Evolutionary conservation across 2,329 filamentous ascomycete genomes (phyloP).

Genomic region (Diaporthe nobilis): DNA sequence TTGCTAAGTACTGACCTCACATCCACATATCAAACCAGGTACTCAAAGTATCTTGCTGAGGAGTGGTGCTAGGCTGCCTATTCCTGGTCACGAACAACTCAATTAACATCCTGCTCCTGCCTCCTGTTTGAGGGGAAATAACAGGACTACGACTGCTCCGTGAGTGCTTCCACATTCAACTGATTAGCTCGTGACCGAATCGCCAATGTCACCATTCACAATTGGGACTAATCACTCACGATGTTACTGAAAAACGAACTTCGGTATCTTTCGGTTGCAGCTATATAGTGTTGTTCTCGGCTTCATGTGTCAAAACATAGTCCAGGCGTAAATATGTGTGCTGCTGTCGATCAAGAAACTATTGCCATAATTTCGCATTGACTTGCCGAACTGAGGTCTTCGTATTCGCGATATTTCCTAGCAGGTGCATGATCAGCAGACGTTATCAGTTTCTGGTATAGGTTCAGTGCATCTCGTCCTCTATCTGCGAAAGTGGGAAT

Average conservation of each 20-base stretch:
- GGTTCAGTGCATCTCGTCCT: neutral
- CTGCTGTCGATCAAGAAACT: neutral
- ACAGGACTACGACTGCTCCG: neutral
- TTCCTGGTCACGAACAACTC: neutral
- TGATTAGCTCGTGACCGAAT: neutral
- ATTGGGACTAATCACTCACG: too few relatives aligned
- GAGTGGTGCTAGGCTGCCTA: neutral
- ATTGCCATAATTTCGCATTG: neutral
- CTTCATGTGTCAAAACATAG: slow-evolving; percentile 5
- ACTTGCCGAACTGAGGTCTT: neutral
- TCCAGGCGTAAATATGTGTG: neutral
- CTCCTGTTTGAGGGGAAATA: neutral
- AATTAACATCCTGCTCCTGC: neutral
- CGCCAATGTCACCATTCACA: neutral
- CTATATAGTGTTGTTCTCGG: neutral
- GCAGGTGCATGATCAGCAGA: slow-evolving; percentile 3
- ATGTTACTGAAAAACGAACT: neutral
- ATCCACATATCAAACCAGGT: neutral
- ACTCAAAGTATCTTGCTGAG: neutral
- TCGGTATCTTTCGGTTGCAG: neutral
- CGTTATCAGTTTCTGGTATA: neutral
- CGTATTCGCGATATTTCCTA: slow-evolving; percentile 16
- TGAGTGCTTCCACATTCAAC: neutral
- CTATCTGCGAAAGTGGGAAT: neutral
- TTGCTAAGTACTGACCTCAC: neutral